Base-by-base conservation (phyloP, 805 yeast species). In the Ogataea trehaloabstinens region DNA sequence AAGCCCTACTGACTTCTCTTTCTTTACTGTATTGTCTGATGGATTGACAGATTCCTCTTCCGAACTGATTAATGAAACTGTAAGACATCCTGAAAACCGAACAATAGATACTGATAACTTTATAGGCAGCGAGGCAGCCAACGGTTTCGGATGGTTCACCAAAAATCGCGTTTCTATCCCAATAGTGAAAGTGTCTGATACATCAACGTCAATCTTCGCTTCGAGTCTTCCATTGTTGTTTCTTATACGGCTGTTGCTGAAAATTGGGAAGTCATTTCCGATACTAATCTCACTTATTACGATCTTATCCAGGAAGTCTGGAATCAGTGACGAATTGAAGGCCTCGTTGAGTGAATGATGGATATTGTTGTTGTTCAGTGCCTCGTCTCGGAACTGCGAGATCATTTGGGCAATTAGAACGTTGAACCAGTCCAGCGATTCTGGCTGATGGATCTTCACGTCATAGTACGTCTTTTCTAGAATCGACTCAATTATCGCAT, bases 401-500 rank as follows among this genome's bases (percentile, higher is more conserved):
- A 93, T 80, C 6, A 89, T 81, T 59, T 93, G 97, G 0, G 97
- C 99, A 15, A 93, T 74, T 25, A 93, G 68, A 1, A 93, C 97
- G 48, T 91, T 93, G 61, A 93, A 88, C 99, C 99, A 93, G 60
- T 93, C 99, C 44, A 93, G 66, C 0, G 96, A 84, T 65, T 93
- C 99, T 0, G 97, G 76, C 13, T 80, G 71, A 59, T 93, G 99
- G 19, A 79, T 80, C 32, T 81, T 80, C 2, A 93, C 97, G 55
- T 93, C 85, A 61, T 93, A 93, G 56, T 88, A 88, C 0, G 97
- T 89, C 52, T 89, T 90, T 47, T 91, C 97, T 28, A 93, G 66
- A 16, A 93, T 86, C 0, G 77, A 38, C 31, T 48, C 59, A 19
- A 43, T 43, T 2, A 47, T 50, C 11, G 49, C 40, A 15, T 42